Base-by-base conservation (phyloP, 2,329 filamentous ascomycete genomes). In the Chaetomiaceae sp. region DNA sequence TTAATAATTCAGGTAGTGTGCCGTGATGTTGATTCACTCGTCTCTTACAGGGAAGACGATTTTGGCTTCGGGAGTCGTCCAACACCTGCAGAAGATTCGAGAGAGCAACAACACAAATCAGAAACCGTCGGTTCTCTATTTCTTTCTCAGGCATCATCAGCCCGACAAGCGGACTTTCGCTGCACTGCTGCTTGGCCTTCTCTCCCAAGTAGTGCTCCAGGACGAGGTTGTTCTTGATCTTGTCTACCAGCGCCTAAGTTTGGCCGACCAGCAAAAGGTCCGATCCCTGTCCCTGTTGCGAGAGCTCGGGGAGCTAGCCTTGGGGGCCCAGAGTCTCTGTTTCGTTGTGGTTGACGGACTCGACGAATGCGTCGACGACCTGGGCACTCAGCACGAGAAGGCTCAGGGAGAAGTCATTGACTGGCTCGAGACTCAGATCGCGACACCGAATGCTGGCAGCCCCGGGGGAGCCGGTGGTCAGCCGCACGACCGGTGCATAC, bases 261-360 rank as follows among this genome's bases (percentile, higher is more conserved):
- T 1, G 47, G 27, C 20, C 12, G 37, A 25, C 20, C 47, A 49
- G 27, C 22, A 20, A 17, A 49, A 19, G 19, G 11, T 49, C 25
- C 37, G 37, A 14, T 49, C 47, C 6, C 17, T 19, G 4, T 49
- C 47, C 15, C 14, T 49, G 36, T 14, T 36, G 19, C 29, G 47
- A 19, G 38, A 43, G 3, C 47, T 50, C 2, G 38, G 27, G 6
- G 38, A 50, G 20, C 8, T 50, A 19, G 47, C 27, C 39, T 29
- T 50, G 29, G n/a, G 17, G 14, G 22, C 31, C 7, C 47, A 50
- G n/a, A 37, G 15, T 17, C 15, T 27, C n/a, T 50, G 38, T 15
- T 50, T 50, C 15, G 27, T 50, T n/a, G 29, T 43, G 7, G 20
- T 50, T 3, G 47, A 50, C 20, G 38, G 17, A 15, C 47, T 50